Base-by-base conservation (phyloP, 176 grass and related monocot genomes). In the Oryza meyeriana region DNA sequence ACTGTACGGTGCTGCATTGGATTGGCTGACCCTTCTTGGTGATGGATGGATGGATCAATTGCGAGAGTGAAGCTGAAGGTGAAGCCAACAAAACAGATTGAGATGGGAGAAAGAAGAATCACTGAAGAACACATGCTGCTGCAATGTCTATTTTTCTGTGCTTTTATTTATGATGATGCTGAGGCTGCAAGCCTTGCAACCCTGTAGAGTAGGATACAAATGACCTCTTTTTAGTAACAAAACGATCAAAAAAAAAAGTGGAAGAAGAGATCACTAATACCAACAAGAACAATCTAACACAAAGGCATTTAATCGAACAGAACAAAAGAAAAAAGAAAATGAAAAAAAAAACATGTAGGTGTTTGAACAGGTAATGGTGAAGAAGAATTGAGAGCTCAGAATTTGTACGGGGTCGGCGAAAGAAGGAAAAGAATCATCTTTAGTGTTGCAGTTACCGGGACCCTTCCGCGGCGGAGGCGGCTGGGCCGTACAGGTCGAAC, bases 401-500 rank as follows among this genome's bases (percentile, higher is more conserved):
- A 82, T 89, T 92, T 88, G 66, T 92, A 90, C 79, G 84, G 75
- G 39, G 74, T 70, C 31, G 80, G 52, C 45, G 35, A 84, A 86
- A 88, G 70, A 85, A 86, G 83, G 32, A 87, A 85, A 94, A 91
- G 71, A 91, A 88, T 87, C 58, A 59, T 77, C 77, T 82, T 67
- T 30, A 44, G 79, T 79, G 38, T 48, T 39, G 44, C 13, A 8
- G 61, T 91, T 94, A 94, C 92, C 92, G 87, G 70, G 89, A 84
- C 41, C 41, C 48, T 44, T 72, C 84, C 58, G 73, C 72, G 36
- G 35, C 61, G 59, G 76, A 71, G 71, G 33, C 82, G 88, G 75
- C 77, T 2, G 87, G 89, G 61, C 85, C 89, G 85, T 90, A 94
- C 69, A 97, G 83, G 70, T 97, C 94, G 81, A 90, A 97, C 8